Conservation (phyloP, 106 monocot genomes). For the Apostasia shenzhenica region DNA sequence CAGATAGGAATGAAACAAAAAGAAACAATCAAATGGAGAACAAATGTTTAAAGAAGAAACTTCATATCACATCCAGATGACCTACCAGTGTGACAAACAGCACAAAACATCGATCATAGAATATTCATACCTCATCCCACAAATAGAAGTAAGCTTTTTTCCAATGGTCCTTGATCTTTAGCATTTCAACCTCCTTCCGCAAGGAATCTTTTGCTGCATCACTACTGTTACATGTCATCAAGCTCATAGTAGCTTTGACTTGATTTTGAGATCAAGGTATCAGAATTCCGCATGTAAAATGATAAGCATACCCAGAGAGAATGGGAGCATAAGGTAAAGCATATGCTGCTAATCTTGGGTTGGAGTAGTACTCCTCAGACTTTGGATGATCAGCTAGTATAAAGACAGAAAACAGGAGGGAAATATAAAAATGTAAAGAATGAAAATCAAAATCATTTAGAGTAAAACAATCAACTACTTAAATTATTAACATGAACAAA, state of each 20-base stretch:
- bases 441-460: slow-evolving; percentile 1
- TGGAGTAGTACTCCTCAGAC: slow-evolving; percentile 86
- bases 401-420: slow-evolving; percentile 10
- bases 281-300: background rate
- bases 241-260: slow-evolving; percentile 10
- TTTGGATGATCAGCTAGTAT: slow-evolving; percentile 86
- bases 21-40: background rate
- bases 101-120: background rate
- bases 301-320: slow-evolving; percentile 52
- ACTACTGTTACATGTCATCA: slow-evolving; percentile 41
- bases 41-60: no score
- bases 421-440: background rate
- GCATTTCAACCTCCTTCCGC: slow-evolving; percentile 77
- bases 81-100: background rate
- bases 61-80: no score
- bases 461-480: no score
- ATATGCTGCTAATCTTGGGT: slow-evolving; percentile 96
- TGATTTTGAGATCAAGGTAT: background rate
- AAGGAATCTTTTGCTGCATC: slow-evolving; percentile 66
- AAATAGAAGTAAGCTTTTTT: slow-evolving; percentile 95
- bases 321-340: slow-evolving; percentile 90
- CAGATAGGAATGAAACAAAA: background rate
- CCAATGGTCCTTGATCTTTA: slow-evolving; percentile 88
- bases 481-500: no score
- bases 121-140: slow-evolving; percentile 85